Evolutionary conservation across 1,139 yeast genomes (phyloP).

Genomic region (Hyphopichia khmerensis): DNA sequence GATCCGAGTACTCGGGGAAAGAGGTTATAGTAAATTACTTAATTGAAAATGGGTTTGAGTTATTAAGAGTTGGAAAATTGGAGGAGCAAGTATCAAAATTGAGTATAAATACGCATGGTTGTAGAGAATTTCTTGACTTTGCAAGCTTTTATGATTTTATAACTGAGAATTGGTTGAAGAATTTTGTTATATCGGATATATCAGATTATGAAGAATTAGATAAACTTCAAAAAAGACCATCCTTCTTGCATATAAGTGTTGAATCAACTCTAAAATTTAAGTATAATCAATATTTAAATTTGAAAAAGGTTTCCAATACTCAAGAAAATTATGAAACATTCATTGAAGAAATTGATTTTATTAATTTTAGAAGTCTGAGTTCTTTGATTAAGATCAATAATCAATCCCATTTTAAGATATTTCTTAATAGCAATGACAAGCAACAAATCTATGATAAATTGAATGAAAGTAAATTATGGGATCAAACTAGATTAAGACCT

Average conservation of each 20-base stretch:
- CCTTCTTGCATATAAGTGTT: slow-evolving; percentile 75
- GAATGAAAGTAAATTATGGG: slow-evolving; percentile 35
- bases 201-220: not conserved
- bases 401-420: slow-evolving; percentile 58
- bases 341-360: slow-evolving; percentile 43
- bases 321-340: slow-evolving; percentile 22
- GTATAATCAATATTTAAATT: not conserved
- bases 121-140: slow-evolving; percentile 28
- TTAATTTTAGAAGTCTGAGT: slow-evolving; percentile 34
- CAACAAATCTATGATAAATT: slow-evolving; percentile 52
- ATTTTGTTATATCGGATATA: slow-evolving; percentile 26
- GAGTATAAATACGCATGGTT: too few relatives aligned
- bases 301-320: not conserved
- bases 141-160: slow-evolving; percentile 58
- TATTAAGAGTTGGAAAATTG: slow-evolving; percentile 12
- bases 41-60: slow-evolving; percentile 55
- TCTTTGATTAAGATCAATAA: slow-evolving; percentile 52
- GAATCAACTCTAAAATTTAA: slow-evolving; percentile 49
- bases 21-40: slow-evolving; percentile 63
- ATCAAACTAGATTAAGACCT: slow-evolving; percentile 74
- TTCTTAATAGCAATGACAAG: slow-evolving; percentile 55
- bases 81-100: too few relatives aligned
- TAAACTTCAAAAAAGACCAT: slow-evolving; percentile 68
- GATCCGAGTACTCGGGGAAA: slow-evolving; percentile 69
- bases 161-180: slow-evolving; percentile 66